phyloP scores from a whole-genome alignment of 257 asterid species.

The Gentiana straminea region DNA sequence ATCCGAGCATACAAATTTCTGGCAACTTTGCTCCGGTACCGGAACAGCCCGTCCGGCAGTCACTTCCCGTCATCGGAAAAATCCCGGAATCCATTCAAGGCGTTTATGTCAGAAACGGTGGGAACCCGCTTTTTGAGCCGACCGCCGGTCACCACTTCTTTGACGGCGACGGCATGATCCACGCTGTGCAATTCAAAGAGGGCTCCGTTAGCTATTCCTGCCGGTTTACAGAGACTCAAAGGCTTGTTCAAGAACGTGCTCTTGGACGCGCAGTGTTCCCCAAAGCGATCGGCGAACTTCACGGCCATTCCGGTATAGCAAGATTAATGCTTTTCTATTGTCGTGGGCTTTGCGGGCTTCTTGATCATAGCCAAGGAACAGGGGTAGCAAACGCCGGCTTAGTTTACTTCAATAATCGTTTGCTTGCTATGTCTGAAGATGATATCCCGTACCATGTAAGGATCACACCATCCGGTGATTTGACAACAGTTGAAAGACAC shows the following conservation, averaged over 20 bases:
- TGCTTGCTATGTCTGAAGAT: constrained; percentile 93
- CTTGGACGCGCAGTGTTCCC: constrained; percentile 86
- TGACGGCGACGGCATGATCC: constrained; percentile 99
- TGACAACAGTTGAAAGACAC: constrained; percentile 55
- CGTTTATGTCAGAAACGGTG: constrained; percentile 83
- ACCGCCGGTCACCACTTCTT: constrained; percentile 92
- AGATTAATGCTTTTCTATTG: constrained; percentile 74
- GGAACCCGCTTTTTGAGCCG: constrained; percentile 82
- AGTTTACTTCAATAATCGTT: constrained; percentile 62
- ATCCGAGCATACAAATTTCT: constrained; percentile 74
- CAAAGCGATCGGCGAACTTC: constrained; percentile 91
- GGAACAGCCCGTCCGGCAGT: constrained; percentile 51
- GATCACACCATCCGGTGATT: constrained; percentile 54
- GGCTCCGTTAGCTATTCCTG: constrained; percentile 76
- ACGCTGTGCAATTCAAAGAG: constrained; percentile 56
- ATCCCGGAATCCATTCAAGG: constrained; percentile 68
- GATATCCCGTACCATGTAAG: constrained; percentile 83
- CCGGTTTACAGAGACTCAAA: constrained; percentile 76
- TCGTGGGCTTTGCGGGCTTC: constrained; percentile 57
- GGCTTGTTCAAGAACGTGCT: constrained; percentile 57
- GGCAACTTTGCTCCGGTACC: constrained; percentile 95
- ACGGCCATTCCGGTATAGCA: constrained; percentile 91
- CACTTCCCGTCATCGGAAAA: constrained; percentile 53
- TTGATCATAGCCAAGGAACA: constrained; percentile 64
- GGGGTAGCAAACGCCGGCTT: constrained; percentile 98